A percentile compares a stretch with the other conserved stretches of the same genome.
Evolutionary conservation across 1,284 basidiomycete genomes (phyloP).

Genomic region (Cutaneotrichosporon daszewskae): DNA sequence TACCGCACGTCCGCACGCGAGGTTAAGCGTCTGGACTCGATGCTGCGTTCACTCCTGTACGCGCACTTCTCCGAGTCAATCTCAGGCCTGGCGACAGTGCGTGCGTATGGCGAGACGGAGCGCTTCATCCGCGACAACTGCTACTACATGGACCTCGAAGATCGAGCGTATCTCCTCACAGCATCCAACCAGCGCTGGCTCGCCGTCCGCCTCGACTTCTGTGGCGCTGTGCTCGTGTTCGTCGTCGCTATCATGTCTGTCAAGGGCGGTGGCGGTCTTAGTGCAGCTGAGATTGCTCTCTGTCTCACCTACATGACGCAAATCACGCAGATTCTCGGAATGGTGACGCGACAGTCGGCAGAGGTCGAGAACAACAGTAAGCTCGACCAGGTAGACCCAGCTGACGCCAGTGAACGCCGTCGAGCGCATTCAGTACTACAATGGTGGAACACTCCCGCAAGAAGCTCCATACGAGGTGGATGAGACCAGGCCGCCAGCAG

Average conservation of each 20-base stretch:
- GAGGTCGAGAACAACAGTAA: slow-evolving; percentile 26
- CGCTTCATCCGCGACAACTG: slow-evolving; percentile 71
- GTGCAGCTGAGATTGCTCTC: slow-evolving; percentile 62
- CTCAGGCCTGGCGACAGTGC: slow-evolving; percentile 73
- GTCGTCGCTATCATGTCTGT: slow-evolving; percentile 53
- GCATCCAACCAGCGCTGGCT: slow-evolving; percentile 60
- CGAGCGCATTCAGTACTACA: slow-evolving; percentile 62
- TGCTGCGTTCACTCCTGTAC: slow-evolving; percentile 56
- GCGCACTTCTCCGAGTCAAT: slow-evolving; percentile 82
- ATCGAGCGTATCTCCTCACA: slow-evolving; percentile 82
- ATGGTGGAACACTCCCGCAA: slow-evolving; percentile 53
- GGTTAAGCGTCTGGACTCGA: slow-evolving; percentile 57
- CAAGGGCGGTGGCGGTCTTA: slow-evolving; percentile 52
- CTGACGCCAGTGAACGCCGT: slow-evolving; percentile 53
- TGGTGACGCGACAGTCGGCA: slow-evolving; percentile 55
- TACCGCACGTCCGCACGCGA: slow-evolving; percentile 84
- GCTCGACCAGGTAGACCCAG: background rate
- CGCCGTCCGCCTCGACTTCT: slow-evolving; percentile 63
- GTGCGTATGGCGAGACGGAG: slow-evolving; percentile 67
- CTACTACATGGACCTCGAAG: slow-evolving; percentile 72
- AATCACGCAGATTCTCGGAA: slow-evolving; percentile 46
- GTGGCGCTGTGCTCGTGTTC: slow-evolving; percentile 62
- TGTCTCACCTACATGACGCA: slow-evolving; percentile 56
- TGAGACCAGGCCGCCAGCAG: slow-evolving; percentile 53
- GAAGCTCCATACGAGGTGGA: slow-evolving; percentile 60